Conservation (phyloP, 805 yeast genomes). For the Cyberlindnera mycetangii region DNA sequence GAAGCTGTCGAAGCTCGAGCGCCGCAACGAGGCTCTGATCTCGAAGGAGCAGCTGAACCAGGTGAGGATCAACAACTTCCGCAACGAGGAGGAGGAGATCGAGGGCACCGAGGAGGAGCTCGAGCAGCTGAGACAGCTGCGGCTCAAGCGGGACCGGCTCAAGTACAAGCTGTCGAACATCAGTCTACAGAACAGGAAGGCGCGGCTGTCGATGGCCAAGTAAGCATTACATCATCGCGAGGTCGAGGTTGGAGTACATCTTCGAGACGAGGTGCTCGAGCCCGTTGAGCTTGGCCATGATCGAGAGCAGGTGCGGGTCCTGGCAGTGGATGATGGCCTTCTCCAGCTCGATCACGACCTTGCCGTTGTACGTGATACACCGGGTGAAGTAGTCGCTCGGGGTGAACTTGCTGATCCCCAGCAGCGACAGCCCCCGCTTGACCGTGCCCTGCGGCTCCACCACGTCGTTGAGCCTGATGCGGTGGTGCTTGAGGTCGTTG, state of each 20-base stretch:
- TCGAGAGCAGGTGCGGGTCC: slow-evolving; percentile 63
- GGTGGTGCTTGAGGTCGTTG: slow-evolving; percentile 48
- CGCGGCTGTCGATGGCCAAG: slow-evolving; percentile 25
- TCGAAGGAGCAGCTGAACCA: slow-evolving; percentile 41
- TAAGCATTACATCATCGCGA: slow-evolving; percentile 21
- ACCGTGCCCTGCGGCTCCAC: slow-evolving; percentile 38
- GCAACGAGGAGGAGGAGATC: slow-evolving; percentile 20
- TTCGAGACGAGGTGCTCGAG: slow-evolving; percentile 39
- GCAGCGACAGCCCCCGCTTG: slow-evolving; percentile 28
- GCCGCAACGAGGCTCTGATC: slow-evolving; percentile 32
- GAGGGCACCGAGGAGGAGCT: slow-evolving; percentile 35
- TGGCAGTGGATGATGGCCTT: slow-evolving; percentile 60
- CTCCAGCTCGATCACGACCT: slow-evolving; percentile 60
- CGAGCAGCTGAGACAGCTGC: slow-evolving; percentile 37
- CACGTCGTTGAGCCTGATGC: slow-evolving; percentile 36
- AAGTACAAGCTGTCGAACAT: slow-evolving; percentile 35
- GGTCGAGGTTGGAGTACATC: slow-evolving; percentile 25
- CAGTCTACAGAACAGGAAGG: slow-evolving; percentile 27
- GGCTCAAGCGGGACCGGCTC: slow-evolving; percentile 43
- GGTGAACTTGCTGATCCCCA: slow-evolving; percentile 32
- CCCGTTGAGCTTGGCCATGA: slow-evolving; percentile 60
- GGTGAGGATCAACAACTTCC: slow-evolving; percentile 33
- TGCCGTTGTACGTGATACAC: slow-evolving; percentile 55
- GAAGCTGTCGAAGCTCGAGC: slow-evolving; percentile 34
- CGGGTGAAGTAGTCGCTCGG: slow-evolving; percentile 56